Base-by-base conservation (phyloP, 1,284 basidiomycete species). In the Nidula niveotomentosa region DNA sequence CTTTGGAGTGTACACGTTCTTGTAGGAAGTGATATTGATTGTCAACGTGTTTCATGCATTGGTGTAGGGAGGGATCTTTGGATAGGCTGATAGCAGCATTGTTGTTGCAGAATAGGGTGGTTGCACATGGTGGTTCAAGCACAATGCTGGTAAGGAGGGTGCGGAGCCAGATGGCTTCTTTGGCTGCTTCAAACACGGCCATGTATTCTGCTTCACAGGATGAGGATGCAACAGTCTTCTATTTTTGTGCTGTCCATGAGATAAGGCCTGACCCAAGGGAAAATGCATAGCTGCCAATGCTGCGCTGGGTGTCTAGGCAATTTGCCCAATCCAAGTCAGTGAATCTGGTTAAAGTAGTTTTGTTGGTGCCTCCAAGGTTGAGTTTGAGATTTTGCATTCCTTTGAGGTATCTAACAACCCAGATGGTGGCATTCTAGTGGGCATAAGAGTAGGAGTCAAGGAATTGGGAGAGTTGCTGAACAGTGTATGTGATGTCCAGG, bases 401-500 rank as follows among this genome's bases (percentile, higher is more conserved):
- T 10, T 69, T 67, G 3, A 81, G 67, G 56, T 81, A 81, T 0
- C 65, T 63, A 0, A 79, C 59, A 4, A 79, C 65, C 8, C 65
- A 64, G n/a, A 73, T 68, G 0, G 69, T 69, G 0, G 71, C 69
- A 1, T 63, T 62, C 70, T 70, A 77, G 57, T 80, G 77, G 0
- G 44, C 51, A 1, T 48, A 48, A 0, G 54, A 30, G 48, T 64
- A 67, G 54, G 60, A 68, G 17, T 68, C 56, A 0, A 66, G 60
- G 60, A 68, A 79, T 54, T 69, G 69, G 1, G 64, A 61, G 0
- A 81, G 64, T 12, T 66, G 55, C 30, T 64, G 60, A 6, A 79
- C 69, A 1, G 77, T 67, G 54, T 66, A 75, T 0, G 72, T 49
- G 34, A 81, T 75, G 59, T 81, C 74, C 0, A 76, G 75, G 1